Evolutionary conservation across 495 filamentous ascomycete genomes (phyloP).

Genomic region (Penicillium coffeae): DNA sequence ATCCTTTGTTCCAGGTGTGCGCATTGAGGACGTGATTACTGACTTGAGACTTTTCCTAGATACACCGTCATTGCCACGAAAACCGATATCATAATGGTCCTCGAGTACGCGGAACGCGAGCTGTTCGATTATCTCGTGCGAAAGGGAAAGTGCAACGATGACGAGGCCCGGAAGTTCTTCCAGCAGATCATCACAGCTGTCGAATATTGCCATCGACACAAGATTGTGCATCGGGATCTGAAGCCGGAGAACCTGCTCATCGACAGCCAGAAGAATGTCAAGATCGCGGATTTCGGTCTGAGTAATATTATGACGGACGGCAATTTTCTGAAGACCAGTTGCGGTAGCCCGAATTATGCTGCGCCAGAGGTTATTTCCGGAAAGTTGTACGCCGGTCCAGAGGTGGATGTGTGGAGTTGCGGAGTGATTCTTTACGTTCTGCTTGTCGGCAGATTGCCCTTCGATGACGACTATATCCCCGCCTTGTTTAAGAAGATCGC

Average conservation of each 20-base stretch:
- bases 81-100: slow-evolving; percentile 95
- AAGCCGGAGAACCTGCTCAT: slow-evolving; percentile 97
- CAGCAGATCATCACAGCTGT: slow-evolving; percentile 99
- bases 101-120: slow-evolving; percentile 95
- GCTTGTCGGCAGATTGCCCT: slow-evolving; percentile 84
- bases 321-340: slow-evolving; percentile 98
- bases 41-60: slow-evolving; percentile 37
- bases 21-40: background rate
- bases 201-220: slow-evolving; percentile 97
- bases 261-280: slow-evolving; percentile 91
- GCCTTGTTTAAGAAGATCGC: slow-evolving; percentile 83
- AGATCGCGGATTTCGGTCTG: slow-evolving; percentile 97
- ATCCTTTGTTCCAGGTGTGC: no score
- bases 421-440: slow-evolving; percentile 97
- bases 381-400: slow-evolving; percentile 94
- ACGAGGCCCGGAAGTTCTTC: slow-evolving; percentile 91
- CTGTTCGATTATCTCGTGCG: slow-evolving; percentile 96
- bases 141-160: slow-evolving; percentile 83
- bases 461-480: slow-evolving; percentile 95
- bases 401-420: slow-evolving; percentile 99
- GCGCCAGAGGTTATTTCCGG: slow-evolving; percentile 97
- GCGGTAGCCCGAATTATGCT: slow-evolving; percentile 96
- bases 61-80: slow-evolving; percentile 95
- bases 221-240: slow-evolving; percentile 95
- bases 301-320: slow-evolving; percentile 99